Conservation (phyloP, 192 early-diverging fungal species). For the Spizellomyces sp. region DNA sequence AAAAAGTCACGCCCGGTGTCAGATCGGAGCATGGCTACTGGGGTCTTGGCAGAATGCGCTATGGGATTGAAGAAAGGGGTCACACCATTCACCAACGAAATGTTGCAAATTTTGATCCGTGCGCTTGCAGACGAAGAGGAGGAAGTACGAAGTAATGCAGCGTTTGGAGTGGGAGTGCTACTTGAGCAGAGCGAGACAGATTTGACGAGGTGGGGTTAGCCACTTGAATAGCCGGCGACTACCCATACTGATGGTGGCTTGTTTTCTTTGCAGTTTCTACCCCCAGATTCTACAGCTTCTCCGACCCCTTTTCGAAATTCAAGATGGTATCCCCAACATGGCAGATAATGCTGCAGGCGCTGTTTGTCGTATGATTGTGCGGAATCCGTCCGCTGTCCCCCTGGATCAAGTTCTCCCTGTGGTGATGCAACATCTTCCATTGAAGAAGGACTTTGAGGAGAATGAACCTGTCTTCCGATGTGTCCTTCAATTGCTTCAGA, state of each 20-base stretch:
- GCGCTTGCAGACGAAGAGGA: conserved; percentile 76
- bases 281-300: conserved; percentile 35
- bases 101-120: conserved; percentile 72
- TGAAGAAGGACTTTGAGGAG: conserved; percentile 42
- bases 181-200: conserved; percentile 68
- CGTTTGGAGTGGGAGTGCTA: conserved; percentile 78
- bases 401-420: conserved; percentile 39
- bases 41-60: conserved; percentile 82
- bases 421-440: conserved; percentile 28
- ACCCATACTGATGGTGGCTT: not conserved
- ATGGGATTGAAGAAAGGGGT: conserved; percentile 62
- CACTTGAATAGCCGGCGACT: not conserved
- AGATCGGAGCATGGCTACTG: conserved; percentile 90
- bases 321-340: conserved; percentile 9
- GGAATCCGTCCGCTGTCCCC: conserved; percentile 21
- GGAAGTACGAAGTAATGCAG: conserved; percentile 86
- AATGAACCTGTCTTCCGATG: conserved; percentile 38
- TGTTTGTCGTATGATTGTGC: conserved; percentile 37
- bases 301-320: conserved; percentile 32
- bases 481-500: conserved; percentile 22
- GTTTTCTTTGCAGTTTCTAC: conserved; percentile 23
- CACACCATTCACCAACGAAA: conserved; percentile 36
- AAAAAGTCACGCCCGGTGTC: conserved; percentile 67
- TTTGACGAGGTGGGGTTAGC: conserved; percentile 53
- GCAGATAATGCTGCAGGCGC: conserved; percentile 43